Conservation (phyloP, 1,284 basidiomycete species). For the Singerocomus inundabilis region DNA sequence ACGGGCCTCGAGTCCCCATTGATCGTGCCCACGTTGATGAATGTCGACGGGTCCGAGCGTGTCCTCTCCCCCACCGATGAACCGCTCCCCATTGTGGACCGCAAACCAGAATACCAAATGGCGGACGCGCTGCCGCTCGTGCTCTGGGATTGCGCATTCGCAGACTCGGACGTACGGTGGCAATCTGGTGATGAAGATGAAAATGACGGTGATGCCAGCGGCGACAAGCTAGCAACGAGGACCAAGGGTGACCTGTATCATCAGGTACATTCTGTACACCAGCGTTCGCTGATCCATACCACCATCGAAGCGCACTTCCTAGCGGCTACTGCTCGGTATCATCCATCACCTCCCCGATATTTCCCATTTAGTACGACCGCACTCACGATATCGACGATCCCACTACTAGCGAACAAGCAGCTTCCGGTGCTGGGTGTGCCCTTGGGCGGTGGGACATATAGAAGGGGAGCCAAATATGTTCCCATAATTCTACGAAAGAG, state of each 20-base stretch:
- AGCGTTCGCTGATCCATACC: slow-evolving; percentile 57
- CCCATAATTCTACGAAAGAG: slow-evolving; percentile 66
- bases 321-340: slow-evolving; percentile 48
- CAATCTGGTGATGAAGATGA: slow-evolving; percentile 47
- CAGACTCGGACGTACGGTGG: slow-evolving; percentile 71
- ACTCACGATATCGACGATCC: slow-evolving; percentile 25
- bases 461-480: slow-evolving; percentile 61
- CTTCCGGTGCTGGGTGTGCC: slow-evolving; percentile 52
- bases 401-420: slow-evolving; percentile 24
- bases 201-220: slow-evolving; percentile 13
- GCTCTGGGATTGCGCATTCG: slow-evolving; percentile 89
- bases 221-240: slow-evolving; percentile 32
- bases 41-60: slow-evolving; percentile 46
- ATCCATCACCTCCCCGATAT: slow-evolving; percentile 37
- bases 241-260: slow-evolving; percentile 44
- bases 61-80: slow-evolving; percentile 31
- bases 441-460: slow-evolving; percentile 70
- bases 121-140: slow-evolving; percentile 88
- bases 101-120: slow-evolving; percentile 92
- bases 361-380: slow-evolving; percentile 36
- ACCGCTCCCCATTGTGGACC: slow-evolving; percentile 49
- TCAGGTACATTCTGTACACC: slow-evolving; percentile 57
- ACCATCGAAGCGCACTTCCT: slow-evolving; percentile 66
- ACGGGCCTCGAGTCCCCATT: slow-evolving; percentile 74
- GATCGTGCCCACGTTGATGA: slow-evolving; percentile 75